Evolutionary conservation across 176 grass and related monocot species (phyloP).

Genomic region (Eremochloa ophiuroides): DNA sequence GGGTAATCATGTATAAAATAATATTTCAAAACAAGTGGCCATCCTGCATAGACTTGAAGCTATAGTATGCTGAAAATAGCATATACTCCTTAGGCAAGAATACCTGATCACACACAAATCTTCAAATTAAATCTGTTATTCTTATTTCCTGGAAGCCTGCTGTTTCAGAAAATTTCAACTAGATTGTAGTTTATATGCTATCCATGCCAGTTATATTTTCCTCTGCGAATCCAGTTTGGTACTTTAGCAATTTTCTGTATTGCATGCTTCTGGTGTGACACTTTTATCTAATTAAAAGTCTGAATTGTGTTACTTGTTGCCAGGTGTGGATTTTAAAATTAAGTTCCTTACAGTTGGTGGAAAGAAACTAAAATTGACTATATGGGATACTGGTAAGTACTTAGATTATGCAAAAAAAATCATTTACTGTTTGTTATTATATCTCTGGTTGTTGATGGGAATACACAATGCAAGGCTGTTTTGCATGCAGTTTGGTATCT

Average conservation of each 20-base stretch:
- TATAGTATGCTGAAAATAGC: not conserved
- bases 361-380: conserved; percentile 90
- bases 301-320: conserved; percentile 31
- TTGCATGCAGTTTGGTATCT: not conserved
- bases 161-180: not conserved
- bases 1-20: not conserved
- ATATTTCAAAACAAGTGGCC: not conserved
- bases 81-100: not conserved
- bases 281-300: not conserved
- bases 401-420: not conserved
- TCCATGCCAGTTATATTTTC: not conserved
- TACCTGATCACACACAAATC: not conserved
- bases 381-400: conserved; percentile 93
- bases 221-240: not conserved
- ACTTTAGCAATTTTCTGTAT: not conserved
- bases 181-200: not conserved
- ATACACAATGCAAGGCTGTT: not conserved
- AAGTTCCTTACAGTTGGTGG: conserved; percentile 76
- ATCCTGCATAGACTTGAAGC: not conserved
- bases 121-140: not conserved
- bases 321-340: conserved; percentile 98
- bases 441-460: not conserved
- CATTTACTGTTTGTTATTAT: not conserved
- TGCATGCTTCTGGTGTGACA: not conserved
- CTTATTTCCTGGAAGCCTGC: not conserved